Evolutionary conservation across 1,139 yeast genomes (phyloP).

Genomic region (Candida anutae): DNA sequence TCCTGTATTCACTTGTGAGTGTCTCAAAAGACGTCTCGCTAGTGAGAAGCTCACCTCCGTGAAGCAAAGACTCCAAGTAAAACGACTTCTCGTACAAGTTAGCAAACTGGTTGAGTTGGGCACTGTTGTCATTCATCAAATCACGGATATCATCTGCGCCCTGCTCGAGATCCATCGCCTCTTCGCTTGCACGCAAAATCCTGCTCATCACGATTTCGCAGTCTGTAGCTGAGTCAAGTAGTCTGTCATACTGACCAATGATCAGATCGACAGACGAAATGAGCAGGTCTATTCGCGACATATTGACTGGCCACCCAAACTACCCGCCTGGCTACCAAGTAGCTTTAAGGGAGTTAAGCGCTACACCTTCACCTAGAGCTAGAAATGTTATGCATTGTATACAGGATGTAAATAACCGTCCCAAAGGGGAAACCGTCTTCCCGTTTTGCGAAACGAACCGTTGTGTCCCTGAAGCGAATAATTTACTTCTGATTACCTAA

Average conservation of each 20-base stretch:
- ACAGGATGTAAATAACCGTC: no score
- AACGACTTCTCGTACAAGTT: slow-evolving; percentile 25
- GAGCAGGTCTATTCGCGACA: slow-evolving; percentile 22
- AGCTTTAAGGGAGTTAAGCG: no score
- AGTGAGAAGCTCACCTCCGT: slow-evolving; percentile 26
- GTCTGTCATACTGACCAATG: slow-evolving; percentile 18
- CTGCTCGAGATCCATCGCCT: slow-evolving; percentile 21
- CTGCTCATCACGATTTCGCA: slow-evolving; percentile 15
- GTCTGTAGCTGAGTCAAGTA: slow-evolving; percentile 16
- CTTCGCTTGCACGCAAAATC: slow-evolving; percentile 14
- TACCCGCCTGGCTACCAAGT: no score
- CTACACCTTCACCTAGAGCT: no score
- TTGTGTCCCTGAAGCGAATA: no score
- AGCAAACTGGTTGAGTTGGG: slow-evolving; percentile 15
- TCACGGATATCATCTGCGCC: slow-evolving; percentile 23
- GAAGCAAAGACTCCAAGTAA: slow-evolving; percentile 28
- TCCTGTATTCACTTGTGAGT: slow-evolving; percentile 33
- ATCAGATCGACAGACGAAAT: slow-evolving; percentile 24
- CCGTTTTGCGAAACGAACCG: no score
- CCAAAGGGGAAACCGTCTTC: no score
- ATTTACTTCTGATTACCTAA: no score
- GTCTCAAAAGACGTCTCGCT: slow-evolving; percentile 44
- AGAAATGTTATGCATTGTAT: no score
- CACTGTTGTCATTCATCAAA: slow-evolving; percentile 12
- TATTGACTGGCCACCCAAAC: no score